These are phyloP conservation scores for Claviceps humidiphila DNA, from an alignment of 2,329 filamentous ascomycete genomes.

Conservation along the genomic window DNA sequence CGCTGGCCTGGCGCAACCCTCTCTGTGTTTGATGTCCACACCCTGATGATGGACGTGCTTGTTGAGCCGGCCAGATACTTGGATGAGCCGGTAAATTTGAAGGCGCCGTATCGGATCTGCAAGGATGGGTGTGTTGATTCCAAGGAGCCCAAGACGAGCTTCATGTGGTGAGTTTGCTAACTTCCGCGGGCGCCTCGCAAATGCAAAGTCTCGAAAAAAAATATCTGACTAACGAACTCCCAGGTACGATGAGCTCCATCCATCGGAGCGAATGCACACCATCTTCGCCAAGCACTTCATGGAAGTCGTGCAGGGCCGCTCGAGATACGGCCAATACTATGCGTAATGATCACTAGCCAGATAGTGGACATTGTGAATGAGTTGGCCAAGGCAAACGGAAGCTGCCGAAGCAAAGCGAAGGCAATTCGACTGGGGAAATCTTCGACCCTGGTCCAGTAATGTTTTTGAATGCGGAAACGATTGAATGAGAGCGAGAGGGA, in stretches of 20 bases:
- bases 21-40: slow-evolving; percentile 54
- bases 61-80: slow-evolving; percentile 47
- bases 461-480: too few relatives aligned
- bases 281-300: slow-evolving; percentile 29
- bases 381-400: too few relatives aligned
- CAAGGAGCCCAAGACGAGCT: slow-evolving; percentile 39
- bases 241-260: slow-evolving; percentile 56
- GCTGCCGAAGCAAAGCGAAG: too few relatives aligned
- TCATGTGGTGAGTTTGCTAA: slow-evolving; percentile 47
- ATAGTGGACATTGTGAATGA: too few relatives aligned
- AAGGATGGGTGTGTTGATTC: slow-evolving; percentile 15
- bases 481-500: too few relatives aligned
- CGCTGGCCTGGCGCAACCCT: slow-evolving; percentile 47
- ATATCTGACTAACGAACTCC: too few relatives aligned
- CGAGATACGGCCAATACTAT: slow-evolving; percentile 25
- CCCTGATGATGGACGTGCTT: slow-evolving; percentile 51
- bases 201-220: too few relatives aligned
- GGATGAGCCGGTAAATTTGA: slow-evolving; percentile 48
- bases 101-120: slow-evolving; percentile 45
- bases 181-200: slow-evolving; percentile 2
- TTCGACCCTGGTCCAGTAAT: too few relatives aligned
- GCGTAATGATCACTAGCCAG: neutral
- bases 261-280: slow-evolving; percentile 44
- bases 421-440: too few relatives aligned
- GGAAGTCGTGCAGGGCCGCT: slow-evolving; percentile 25